A percentile compares a stretch with the other conserved stretches of the same genome.
phyloP scores from a whole-genome alignment of 1,139 yeast genomes.

The Nakaseomyces uthaithaninus region DNA sequence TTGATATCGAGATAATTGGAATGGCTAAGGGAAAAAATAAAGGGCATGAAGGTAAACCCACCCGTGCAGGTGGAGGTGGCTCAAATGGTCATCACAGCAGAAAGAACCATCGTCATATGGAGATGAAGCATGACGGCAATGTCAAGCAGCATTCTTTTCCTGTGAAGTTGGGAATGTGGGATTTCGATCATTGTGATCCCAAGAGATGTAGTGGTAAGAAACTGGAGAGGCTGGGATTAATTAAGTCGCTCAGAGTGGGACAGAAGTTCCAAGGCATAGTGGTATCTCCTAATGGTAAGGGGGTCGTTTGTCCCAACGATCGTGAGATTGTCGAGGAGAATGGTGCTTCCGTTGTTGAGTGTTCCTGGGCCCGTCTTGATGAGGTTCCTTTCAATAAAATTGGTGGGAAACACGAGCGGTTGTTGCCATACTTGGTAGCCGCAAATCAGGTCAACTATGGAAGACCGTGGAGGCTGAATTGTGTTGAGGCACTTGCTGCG shows the following conservation, averaged over 20 bases:
- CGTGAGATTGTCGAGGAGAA: conserved; percentile 60
- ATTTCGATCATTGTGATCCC: conserved; percentile 97
- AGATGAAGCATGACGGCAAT: conserved; percentile 28
- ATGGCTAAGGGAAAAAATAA: conserved; percentile 35
- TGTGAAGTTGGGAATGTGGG: conserved; percentile 81
- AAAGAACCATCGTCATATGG: conserved; percentile 42
- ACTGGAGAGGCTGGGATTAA: conserved; percentile 78
- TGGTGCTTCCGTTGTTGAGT: conserved; percentile 96
- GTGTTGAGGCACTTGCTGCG: conserved; percentile 97
- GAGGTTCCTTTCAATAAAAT: conserved; percentile 91
- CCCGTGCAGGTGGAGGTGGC: conserved; percentile 35
- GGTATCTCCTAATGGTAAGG: conserved; percentile 87
- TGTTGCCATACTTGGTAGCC: conserved; percentile 87
- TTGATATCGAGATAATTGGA: neutral
- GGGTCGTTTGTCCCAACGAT: conserved; percentile 89
- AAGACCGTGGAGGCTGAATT: conserved; percentile 88
- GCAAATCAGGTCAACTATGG: conserved; percentile 98
- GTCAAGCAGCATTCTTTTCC: conserved; percentile 43
- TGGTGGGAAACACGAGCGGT: conserved; percentile 83
- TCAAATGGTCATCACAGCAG: conserved; percentile 55
- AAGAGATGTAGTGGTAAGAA: conserved; percentile 96
- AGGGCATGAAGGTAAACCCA: conserved; percentile 31
- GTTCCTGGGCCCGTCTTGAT: conserved; percentile 95
- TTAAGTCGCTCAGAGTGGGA: conserved; percentile 71
- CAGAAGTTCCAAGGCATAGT: conserved; percentile 88